Conservation (phyloP, 768 basidiomycete genomes). For the Mycena metata region DNA sequence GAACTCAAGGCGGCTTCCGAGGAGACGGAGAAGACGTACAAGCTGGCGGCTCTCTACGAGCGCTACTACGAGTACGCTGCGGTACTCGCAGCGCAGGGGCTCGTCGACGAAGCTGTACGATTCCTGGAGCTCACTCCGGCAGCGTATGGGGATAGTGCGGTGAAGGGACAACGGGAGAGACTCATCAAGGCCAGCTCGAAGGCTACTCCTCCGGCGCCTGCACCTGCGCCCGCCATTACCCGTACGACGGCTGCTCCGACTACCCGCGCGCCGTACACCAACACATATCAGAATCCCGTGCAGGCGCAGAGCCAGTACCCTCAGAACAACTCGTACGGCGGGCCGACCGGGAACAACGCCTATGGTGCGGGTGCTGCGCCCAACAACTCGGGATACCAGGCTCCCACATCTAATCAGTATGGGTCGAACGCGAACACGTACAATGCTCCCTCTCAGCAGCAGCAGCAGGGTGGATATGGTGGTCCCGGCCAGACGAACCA, state of each 20-base stretch:
- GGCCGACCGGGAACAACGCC: background rate
- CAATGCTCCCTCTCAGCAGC: constrained; percentile 14
- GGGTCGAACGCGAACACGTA: constrained; percentile 41
- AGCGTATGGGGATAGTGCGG: constrained; percentile 69
- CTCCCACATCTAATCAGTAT: constrained; percentile 48
- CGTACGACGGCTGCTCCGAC: constrained; percentile 27
- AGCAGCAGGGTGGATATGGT: constrained; percentile 1
- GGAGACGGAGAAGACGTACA: constrained; percentile 74
- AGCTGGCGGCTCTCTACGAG: constrained; percentile 89
- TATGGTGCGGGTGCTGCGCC: constrained; percentile 20
- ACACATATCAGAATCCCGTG: constrained; percentile 14
- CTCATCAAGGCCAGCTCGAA: constrained; percentile 51
- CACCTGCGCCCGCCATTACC: constrained; percentile 30
- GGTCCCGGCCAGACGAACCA: constrained; percentile 20
- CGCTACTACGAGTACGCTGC: constrained; percentile 97
- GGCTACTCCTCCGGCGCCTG: constrained; percentile 21
- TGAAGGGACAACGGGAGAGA: constrained; percentile 55
- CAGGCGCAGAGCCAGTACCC: constrained; percentile 23
- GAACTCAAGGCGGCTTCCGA: constrained; percentile 67
- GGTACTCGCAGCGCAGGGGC: constrained; percentile 90
- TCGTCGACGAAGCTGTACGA: constrained; percentile 82
- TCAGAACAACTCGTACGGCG: background rate
- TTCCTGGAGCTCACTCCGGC: constrained; percentile 86
- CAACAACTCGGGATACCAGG: constrained; percentile 31
- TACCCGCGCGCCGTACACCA: constrained; percentile 14